Conservation (phyloP, 2,329 filamentous ascomycete genomes). For the Calonectria leucothoes region DNA sequence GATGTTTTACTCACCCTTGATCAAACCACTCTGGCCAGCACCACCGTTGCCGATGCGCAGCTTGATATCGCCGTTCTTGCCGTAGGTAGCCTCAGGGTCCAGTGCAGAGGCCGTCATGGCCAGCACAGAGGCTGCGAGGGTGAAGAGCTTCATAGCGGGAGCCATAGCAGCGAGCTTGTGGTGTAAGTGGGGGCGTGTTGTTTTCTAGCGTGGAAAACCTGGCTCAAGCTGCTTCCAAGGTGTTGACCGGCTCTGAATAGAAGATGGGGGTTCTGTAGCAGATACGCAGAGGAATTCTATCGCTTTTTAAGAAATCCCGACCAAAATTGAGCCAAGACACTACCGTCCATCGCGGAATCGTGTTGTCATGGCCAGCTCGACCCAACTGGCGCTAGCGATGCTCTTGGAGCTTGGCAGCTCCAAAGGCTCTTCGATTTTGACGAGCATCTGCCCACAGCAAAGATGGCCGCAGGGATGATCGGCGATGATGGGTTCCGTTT, state of each 20-base stretch:
- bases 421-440: background rate
- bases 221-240: background rate
- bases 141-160: background rate
- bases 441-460: background rate
- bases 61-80: conserved; percentile 25
- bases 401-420: background rate
- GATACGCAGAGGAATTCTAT: background rate
- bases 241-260: background rate
- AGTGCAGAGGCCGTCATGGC: conserved; percentile 30
- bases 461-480: background rate
- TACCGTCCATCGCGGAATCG: background rate
- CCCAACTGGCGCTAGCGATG: background rate
- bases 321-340: background rate
- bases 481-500: background rate
- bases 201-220: no score
- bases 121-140: conserved; percentile 16
- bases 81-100: conserved; percentile 33
- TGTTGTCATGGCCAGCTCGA: background rate
- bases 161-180: background rate
- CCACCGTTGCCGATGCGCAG: conserved; percentile 51
- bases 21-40: conserved; percentile 51
- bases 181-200: background rate
- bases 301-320: background rate
- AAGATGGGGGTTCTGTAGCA: background rate
- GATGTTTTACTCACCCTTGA: conserved; percentile 45